Evolutionary conservation across 208 protist genomes (phyloP), one percentile per base, ranked within the genome.

Genomic region (Leptomonas pyrrhocoris): DNA sequence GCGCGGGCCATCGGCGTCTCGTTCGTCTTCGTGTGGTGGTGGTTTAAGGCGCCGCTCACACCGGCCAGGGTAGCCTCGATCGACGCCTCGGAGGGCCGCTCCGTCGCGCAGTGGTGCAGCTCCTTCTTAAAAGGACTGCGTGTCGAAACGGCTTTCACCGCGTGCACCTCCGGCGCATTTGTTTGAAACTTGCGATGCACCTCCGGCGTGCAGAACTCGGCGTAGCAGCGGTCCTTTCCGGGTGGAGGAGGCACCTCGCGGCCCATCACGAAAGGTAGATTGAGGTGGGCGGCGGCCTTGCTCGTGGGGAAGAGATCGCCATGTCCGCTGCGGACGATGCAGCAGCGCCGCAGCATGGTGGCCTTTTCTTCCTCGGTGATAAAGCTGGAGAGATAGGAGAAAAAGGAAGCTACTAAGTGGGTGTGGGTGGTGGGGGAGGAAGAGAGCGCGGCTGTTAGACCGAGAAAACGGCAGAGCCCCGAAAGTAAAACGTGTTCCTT

Each of bases 241-340:
- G 90, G 88, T 0, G 88, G 73, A 34, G 65, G 82, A 15, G 81
- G 82, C 19, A 82, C 66, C 27, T 58, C 58, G 53, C 88, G 80
- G 45, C 19, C 30, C 78, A 90, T 77, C 55, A 96, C 57, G 85
- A 85, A 96, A 38, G 59, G 2, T 15, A 61, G 80, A 12, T 54
- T 63, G n/a, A 96, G 77, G 57, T 96, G 88, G 2, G 87, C 84
- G 6, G 85, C 88, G 9, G 70, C 73, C 77, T 96, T 96, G 45
- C 77, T 90, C 6, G 86, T 96, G 2, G 91, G 91, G 65, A 96
- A 94, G 38, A 94, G 65, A 18, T 94, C 86, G 19, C 88, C 90
- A 28, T 91, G 84, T 54, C 87, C 85, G 57, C 84, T 84, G 6
- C 81, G 79, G 15, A 66, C 49, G 0, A 71, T 23, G 23, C 64